Conservation (phyloP, 169 alveolate genomes). For the Plasmodium relictum region DNA sequence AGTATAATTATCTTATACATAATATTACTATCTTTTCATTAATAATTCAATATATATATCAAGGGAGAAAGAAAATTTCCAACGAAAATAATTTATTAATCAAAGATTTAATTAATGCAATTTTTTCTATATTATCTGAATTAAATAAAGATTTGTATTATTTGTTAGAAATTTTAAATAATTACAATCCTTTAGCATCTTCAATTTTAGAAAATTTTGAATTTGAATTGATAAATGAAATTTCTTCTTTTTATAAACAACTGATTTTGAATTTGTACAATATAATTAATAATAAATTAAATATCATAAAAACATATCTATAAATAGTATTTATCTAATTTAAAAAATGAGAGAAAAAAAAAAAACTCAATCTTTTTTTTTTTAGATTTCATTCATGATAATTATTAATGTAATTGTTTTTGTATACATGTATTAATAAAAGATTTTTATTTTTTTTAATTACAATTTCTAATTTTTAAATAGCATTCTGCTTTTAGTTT, state of each 20-base stretch:
- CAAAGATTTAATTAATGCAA: slow-evolving; percentile 24
- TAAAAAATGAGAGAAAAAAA: no score
- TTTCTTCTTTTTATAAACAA: slow-evolving; percentile 25
- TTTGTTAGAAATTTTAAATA: slow-evolving; percentile 32
- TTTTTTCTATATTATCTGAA: slow-evolving; percentile 9
- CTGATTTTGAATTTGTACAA: slow-evolving; percentile 43
- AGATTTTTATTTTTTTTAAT: slow-evolving; percentile 7
- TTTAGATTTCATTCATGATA: not conserved
- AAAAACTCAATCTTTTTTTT: no score
- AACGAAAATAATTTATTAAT: slow-evolving; percentile 23
- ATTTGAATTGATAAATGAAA: slow-evolving; percentile 20
- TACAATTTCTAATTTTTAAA: not conserved
- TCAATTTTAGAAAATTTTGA: slow-evolving; percentile 26
- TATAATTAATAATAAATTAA: slow-evolving; percentile 30
- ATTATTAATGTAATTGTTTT: slow-evolving; percentile 3
- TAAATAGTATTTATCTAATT: not conserved
- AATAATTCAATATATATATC: slow-evolving; percentile 61
- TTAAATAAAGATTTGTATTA: slow-evolving; percentile 36
- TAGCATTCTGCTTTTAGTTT: no score
- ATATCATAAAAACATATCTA: slow-evolving; percentile 30
- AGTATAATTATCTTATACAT: slow-evolving; percentile 60
- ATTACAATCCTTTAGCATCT: slow-evolving; percentile 14
- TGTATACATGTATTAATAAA: slow-evolving; percentile 5
- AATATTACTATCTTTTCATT: slow-evolving; percentile 51
- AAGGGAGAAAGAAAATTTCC: slow-evolving; percentile 19